phyloP scores from a whole-genome alignment of 2,329 filamentous ascomycete genomes.

The Rhinocladiella mackenziei region DNA sequence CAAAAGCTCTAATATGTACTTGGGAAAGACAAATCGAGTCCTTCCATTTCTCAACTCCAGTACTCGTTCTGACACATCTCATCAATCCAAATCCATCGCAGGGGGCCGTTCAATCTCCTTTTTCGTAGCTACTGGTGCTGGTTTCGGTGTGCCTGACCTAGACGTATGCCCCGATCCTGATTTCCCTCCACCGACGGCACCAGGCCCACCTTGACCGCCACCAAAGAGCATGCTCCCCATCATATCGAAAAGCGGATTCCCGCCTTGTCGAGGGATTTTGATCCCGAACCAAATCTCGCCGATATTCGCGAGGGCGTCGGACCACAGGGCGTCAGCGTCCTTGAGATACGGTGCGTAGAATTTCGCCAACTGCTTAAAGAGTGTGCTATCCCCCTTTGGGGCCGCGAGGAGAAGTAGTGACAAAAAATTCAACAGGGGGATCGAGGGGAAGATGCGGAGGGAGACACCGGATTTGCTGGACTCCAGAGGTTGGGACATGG shows the following conservation, averaged over 20 bases:
- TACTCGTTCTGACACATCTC: no score
- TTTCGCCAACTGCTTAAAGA: conserved; percentile 74
- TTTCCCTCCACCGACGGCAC: no score
- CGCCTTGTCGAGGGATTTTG: conserved; percentile 73
- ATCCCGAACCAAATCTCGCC: conserved; percentile 98
- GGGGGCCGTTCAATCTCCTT: conserved; percentile 33
- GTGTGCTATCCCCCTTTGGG: conserved; percentile 70
- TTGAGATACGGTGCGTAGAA: conserved; percentile 78
- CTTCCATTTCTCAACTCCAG: no score
- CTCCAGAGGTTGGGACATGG: conserved; percentile 71
- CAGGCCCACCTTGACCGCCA: conserved; percentile 44
- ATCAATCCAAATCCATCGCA: conserved; percentile 44
- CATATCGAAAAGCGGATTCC: conserved; percentile 92
- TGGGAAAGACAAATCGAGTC: no score
- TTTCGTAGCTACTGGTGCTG: conserved; percentile 2
- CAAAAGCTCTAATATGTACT: no score
- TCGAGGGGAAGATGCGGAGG: conserved; percentile 75
- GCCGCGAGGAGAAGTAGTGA: conserved; percentile 77
- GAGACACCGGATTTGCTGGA: conserved; percentile 61
- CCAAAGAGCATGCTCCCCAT: conserved; percentile 93
- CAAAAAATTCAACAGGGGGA: conserved; percentile 95
- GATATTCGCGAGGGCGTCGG: conserved; percentile 76
- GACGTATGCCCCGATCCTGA: conserved; percentile 36
- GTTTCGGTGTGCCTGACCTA: conserved; percentile 42
- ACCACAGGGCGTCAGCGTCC: conserved; percentile 69